phyloP scores from a whole-genome alignment of 305 asterid species.

The Fraxinus floribunda region DNA sequence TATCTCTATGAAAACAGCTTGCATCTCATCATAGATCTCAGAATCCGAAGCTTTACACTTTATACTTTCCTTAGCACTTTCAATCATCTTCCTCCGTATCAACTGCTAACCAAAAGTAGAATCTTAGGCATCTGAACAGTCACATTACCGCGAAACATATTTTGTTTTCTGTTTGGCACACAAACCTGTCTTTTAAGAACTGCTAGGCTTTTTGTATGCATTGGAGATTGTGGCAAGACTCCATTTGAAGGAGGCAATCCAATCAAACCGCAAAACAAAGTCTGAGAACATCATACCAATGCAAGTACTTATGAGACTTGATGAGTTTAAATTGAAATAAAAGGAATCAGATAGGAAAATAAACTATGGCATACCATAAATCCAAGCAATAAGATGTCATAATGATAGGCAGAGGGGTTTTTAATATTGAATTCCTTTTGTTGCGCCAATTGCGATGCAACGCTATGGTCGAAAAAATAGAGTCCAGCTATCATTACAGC shows the following conservation, averaged over 20 bases:
- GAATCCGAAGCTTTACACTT: constrained; percentile 46
- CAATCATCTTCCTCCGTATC: constrained; percentile 63
- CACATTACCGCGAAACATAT: background rate
- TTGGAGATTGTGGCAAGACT: constrained; percentile 86
- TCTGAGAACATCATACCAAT: constrained; percentile 24
- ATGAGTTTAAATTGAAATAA: background rate
- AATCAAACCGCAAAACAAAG: constrained; percentile 61
- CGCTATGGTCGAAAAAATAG: constrained; percentile 84
- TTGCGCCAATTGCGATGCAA: constrained; percentile 83
- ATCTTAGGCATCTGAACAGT: background rate
- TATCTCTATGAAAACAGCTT: constrained; percentile 67
- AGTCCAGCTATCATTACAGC: constrained; percentile 77
- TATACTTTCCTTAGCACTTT: constrained; percentile 69
- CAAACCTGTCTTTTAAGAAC: constrained; percentile 63
- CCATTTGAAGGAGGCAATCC: constrained; percentile 94
- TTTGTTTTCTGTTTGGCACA: background rate
- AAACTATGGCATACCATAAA: constrained; percentile 44
- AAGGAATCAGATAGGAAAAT: background rate
- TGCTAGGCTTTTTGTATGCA: constrained; percentile 78
- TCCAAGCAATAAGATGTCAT: constrained; percentile 70
- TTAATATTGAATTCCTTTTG: constrained; percentile 78
- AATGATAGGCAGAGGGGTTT: constrained; percentile 74
- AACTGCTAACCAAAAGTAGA: constrained; percentile 27
- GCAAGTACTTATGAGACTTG: background rate
- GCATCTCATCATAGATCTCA: constrained; percentile 79